Evolutionary conservation across 306 rosid genomes (phyloP), one percentile per base, ranked within the genome.

Genomic region (Inga leiocalycina): DNA sequence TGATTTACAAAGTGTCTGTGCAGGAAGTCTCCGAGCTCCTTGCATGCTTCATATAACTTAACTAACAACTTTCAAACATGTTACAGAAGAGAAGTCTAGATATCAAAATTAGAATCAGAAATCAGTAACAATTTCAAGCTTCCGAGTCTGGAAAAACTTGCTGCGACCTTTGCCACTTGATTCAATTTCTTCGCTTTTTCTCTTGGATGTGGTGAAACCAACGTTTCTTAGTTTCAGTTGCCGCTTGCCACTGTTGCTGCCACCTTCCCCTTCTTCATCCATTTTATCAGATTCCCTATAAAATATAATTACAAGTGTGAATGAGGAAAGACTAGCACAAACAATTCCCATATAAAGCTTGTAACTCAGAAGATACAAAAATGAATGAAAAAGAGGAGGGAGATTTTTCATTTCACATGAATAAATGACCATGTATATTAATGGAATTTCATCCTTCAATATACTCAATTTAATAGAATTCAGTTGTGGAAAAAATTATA

Each of bases 81-180:
- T 67, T 62, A 46, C 77, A 76, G 41, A 71, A 73, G 32, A 43
- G 77, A n/a, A 41, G 71, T 45, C 27, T 10, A 44, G 66, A 80
- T 48, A 46, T 84, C 76, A 44, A 10, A 73, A 51, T 81, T 68
- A 91, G 88, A 93, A 95, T 82, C 65, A 92, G 89, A 95, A 95
- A 78, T 81, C 46, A 83, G 85, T 52, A 41, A 95, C 88, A 68
- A 88, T 94, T 86, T 93, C 98, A 41, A 95, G 92, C 77, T 95
- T 93, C 80, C 97, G 90, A 77, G 98, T 85, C 91, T 84, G 87
- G 80, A 95, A 95, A 88, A 95, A 95, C 82, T 90, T 90, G 88
- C 89, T 81, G 68, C 94, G 95, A 17, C 98, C 96, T 83, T 91
- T 95, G 78, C 93, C 93, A 86, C 89, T 93, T 83, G 98, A 95